Evolutionary conservation across 805 yeast species (phyloP), one percentile per base, ranked within the genome.

Genomic region (Wickerhamiella nectarea): DNA sequence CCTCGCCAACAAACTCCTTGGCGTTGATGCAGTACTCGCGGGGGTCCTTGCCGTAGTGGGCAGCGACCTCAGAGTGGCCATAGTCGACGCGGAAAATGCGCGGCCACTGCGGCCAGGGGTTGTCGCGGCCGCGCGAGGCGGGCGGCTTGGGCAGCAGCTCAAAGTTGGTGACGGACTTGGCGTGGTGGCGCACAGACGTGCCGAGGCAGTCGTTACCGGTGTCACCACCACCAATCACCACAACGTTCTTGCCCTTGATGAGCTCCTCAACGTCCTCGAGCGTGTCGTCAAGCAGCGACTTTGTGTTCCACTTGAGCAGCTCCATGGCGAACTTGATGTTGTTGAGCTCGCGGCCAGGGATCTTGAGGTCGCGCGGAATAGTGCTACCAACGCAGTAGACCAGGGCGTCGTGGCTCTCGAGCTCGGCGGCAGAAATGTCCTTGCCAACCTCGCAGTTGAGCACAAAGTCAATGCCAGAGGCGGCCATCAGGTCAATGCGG

Each of bases 81-180:
- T 89, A 89, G 68, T 89, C 98, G 48, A 89, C 94, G 59, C 97
- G 76, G 80, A 91, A 89, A 57, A 91, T 76, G 61, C 95, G 74
- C 54, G 98, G 97, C 97, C 97, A 89, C 68, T 89, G 98, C 36
- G 98, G 98, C 98, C 98, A 89, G 64, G 98, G 97, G 66, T 89
- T 89, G 66, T 91, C 96, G 66, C 77, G 82, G 37, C 87, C 80
- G 63, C 96, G 76, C 47, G 75, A 72, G 24, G 71, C 71, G 29
- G 96, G 83, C 50, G 98, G 98, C 55, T 80, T 77, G 47, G 98
- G 98, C 55, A 89, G 70, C 61, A 89, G 72, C 69, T 89, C 98
- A 62, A 89, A 91, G 73, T 89, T 89, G 51, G 78, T 73, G 46
- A 91, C 95, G 8, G 94, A 81, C 61, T 82, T 78, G 50, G 97